These are phyloP conservation scores for Cyberlindnera euphorbiiphila DNA, from an alignment of 805 yeast species.

Conservation along the genomic window DNA sequence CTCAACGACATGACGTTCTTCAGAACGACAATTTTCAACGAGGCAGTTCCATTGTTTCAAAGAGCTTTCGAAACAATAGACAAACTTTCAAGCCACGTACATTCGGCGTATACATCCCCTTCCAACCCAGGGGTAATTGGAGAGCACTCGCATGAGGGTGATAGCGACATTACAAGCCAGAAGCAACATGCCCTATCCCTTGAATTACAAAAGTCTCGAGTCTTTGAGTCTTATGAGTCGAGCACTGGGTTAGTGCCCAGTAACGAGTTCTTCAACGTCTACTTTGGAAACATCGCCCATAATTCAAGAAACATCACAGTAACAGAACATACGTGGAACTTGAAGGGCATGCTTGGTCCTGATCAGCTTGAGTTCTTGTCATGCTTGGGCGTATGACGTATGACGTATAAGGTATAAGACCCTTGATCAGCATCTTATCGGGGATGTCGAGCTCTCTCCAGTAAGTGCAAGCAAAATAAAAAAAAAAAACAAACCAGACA, in stretches of 20 bases:
- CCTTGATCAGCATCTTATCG: too few relatives aligned
- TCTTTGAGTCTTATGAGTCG: slow-evolving; percentile 20
- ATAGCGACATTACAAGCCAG: too few relatives aligned
- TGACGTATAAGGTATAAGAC: too few relatives aligned
- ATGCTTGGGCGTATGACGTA: slow-evolving; percentile 15
- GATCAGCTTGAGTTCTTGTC: slow-evolving; percentile 15
- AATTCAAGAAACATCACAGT: slow-evolving; percentile 10
- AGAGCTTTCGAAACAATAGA: slow-evolving; percentile 14
- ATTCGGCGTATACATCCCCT: too few relatives aligned
- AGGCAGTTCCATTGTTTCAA: slow-evolving; percentile 18
- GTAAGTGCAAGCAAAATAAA: too few relatives aligned
- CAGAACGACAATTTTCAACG: slow-evolving; percentile 15
- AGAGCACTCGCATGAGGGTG: too few relatives aligned
- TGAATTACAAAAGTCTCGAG: slow-evolving; percentile 16
- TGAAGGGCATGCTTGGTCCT: slow-evolving; percentile 8
- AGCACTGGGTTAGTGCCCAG: slow-evolving; percentile 20
- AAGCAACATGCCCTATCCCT: slow-evolving; percentile 11
- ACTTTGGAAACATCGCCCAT: slow-evolving; percentile 17
- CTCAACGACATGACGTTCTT: slow-evolving; percentile 14
- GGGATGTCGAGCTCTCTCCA: too few relatives aligned
- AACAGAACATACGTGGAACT: slow-evolving; percentile 6
- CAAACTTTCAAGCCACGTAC: slow-evolving; percentile 2
- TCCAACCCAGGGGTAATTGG: too few relatives aligned
- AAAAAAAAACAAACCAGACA: too few relatives aligned
- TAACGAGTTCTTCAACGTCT: slow-evolving; percentile 23